These are phyloP conservation scores for Allium fistulosum DNA, from an alignment of 106 monocot species.

Conservation along the genomic window DNA sequence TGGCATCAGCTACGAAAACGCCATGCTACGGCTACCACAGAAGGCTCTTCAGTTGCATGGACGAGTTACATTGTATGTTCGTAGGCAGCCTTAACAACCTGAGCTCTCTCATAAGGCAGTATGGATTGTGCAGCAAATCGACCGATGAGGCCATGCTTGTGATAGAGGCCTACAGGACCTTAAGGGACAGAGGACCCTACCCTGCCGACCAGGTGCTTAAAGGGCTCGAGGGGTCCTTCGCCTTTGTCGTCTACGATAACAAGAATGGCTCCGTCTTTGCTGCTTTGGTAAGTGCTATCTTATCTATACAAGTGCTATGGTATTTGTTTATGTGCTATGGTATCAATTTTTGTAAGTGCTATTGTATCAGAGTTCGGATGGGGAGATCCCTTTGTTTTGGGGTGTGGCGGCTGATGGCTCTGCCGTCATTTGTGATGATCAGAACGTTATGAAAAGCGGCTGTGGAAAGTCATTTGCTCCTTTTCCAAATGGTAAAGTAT, in stretches of 20 bases:
- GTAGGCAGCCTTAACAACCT: conserved; percentile 70
- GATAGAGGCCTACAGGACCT: conserved; percentile 93
- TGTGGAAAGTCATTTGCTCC: conserved; percentile 95
- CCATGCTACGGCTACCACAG: not conserved
- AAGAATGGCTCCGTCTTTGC: conserved; percentile 56
- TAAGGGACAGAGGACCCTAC: conserved; percentile 91
- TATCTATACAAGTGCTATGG: not conserved
- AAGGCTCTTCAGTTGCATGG: conserved; percentile 76
- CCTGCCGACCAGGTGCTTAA: conserved; percentile 96
- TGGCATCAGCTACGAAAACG: conserved; percentile 12
- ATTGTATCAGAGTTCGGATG: conserved; percentile 50
- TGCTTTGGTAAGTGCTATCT: conserved; percentile 41
- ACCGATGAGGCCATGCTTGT: conserved; percentile 78
- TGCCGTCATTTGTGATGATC: conserved; percentile 74
- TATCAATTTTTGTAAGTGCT: not conserved
- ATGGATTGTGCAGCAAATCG: conserved; percentile 53
- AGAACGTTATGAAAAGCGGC: conserved; percentile 48
- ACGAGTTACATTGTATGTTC: conserved; percentile 76
- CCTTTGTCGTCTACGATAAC: conserved; percentile 78
- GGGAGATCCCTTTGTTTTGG: conserved; percentile 58
- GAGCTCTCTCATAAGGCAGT: conserved; percentile 70
- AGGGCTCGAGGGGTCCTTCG: conserved; percentile 69
- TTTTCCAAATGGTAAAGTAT: conserved; percentile 53
- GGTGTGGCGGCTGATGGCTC: conserved; percentile 82
- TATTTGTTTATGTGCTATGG: not conserved